Base-by-base conservation (phyloP, 2,329 filamentous ascomycete genomes). In the Curvularia verruculosa region DNA sequence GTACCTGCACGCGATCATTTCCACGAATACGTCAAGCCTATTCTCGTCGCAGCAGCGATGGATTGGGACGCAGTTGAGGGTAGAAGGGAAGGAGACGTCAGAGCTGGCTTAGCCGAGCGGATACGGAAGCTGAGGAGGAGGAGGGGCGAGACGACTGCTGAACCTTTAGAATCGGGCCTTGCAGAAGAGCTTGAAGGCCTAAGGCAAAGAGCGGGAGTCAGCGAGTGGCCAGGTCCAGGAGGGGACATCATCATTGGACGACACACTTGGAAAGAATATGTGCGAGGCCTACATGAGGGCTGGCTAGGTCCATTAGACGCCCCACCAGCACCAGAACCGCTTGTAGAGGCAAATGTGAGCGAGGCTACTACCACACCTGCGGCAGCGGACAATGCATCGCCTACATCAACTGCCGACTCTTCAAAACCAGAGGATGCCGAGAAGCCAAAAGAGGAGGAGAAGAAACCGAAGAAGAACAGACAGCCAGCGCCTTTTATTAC, bases 21-120 rank as follows among this genome's bases (percentile, higher is more conserved):
- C 77, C 89, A 92, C 70, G 91, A 96, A 75, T 99, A 97, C 73
- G 86, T 97, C 41, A 98, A 98, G 81, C 95, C 95, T 1, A 85
- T 99, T 24, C 80, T 99, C 37, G 90, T 95, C 3, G 89, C 92
- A 2, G 94, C 91, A 1, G 93, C 93, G 0, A 80, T 98, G 71
- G 95, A 99, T 75, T 98, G 96, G 87, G 94, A 97, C 69, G 96
- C 97, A 55, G 85, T 98, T 5, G 94, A 98, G 78, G 95, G 94
- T 5, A 83, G 93, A 51, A 88, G 89, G 73, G 90, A 97, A 80
- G 95, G 95, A n/a, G 94, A 99, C 72, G 86, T 99, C 43, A 83
- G 95, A 60, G 92, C 91, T 50, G 90, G 89, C 13, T 84, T 96
- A 45, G 94, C 95, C 24, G 92, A 96, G 80, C 89, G 87, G 74